phyloP scores from a whole-genome alignment of 495 filamentous ascomycete genomes.

The Parathielavia hyrcaniae region DNA sequence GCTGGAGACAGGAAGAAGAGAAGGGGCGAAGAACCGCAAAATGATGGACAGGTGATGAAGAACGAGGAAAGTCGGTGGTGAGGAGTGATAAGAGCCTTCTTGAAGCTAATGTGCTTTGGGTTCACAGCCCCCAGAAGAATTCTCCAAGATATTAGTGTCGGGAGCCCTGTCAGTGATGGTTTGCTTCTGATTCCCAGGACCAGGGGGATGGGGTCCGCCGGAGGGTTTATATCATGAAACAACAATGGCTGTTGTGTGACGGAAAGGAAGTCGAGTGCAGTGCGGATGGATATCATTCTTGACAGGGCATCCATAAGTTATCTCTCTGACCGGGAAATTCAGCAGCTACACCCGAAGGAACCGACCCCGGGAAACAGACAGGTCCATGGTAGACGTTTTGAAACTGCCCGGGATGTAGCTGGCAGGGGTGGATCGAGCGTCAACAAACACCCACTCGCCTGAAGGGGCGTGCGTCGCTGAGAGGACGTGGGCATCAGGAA shows the following conservation, averaged over 20 bases:
- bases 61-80: background rate
- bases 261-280: background rate
- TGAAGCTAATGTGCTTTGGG: slow-evolving; percentile 6
- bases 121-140: slow-evolving; percentile 5
- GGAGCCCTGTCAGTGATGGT: slow-evolving; percentile 4
- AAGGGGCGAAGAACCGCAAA: background rate
- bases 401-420: background rate
- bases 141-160: slow-evolving; percentile 9
- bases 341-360: background rate
- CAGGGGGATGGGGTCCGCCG: slow-evolving; percentile 17
- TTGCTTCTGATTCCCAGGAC: background rate
- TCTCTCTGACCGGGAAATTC: slow-evolving; percentile 3
- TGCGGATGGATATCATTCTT: background rate
- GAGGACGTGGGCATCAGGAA: background rate
- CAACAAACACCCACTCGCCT: slow-evolving; percentile 1
- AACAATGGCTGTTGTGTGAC: slow-evolving; percentile 1
- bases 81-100: slow-evolving; percentile 9
- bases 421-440: slow-evolving; percentile 11
- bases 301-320: background rate
- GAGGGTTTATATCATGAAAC: slow-evolving; percentile 2
- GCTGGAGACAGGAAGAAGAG: background rate
- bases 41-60: background rate
- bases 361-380: background rate
- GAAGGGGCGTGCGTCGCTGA: slow-evolving; percentile 8
- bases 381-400: background rate